Conservation (phyloP, 129 eudicot species). For the Ambrosia trifida region DNA sequence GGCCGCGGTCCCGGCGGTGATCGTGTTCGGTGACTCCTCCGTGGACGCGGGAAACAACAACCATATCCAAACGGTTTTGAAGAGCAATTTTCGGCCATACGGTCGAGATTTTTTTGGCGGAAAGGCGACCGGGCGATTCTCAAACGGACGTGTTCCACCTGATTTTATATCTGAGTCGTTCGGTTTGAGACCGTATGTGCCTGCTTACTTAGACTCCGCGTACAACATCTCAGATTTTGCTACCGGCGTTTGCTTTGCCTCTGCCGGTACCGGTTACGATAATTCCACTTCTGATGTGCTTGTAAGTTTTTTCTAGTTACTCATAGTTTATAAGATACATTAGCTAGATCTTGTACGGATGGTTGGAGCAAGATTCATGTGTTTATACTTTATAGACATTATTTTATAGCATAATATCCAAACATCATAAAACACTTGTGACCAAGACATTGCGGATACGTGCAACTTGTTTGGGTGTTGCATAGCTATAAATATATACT, state of each 20-base stretch:
- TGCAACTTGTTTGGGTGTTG: too few species aligned
- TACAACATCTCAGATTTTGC: slow-evolving; percentile 64
- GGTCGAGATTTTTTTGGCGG: slow-evolving; percentile 78
- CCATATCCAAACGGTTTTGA: slow-evolving; percentile 55
- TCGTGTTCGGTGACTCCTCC: slow-evolving; percentile 83
- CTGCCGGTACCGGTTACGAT: slow-evolving; percentile 89
- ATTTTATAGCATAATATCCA: too few species aligned
- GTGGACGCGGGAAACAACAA: slow-evolving; percentile 89
- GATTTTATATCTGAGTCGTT: slow-evolving; percentile 72
- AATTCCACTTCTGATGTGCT: slow-evolving; percentile 72
- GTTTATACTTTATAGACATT: too few species aligned
- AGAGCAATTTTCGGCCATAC: slow-evolving; percentile 76
- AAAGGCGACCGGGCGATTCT: slow-evolving; percentile 74
- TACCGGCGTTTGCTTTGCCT: slow-evolving; percentile 76
- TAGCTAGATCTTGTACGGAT: neutral
- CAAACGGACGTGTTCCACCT: slow-evolving; percentile 71
- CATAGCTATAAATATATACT: too few species aligned
- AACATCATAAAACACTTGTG: neutral
- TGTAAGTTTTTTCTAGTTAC: slow-evolving; percentile 42
- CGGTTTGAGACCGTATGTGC: slow-evolving; percentile 61
- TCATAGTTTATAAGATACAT: neutral
- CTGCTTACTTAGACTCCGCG: slow-evolving; percentile 73
- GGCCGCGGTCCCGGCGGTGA: slow-evolving; percentile 62
- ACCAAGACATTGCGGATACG: neutral
- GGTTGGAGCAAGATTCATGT: neutral